Conservation (phyloP, 2,329 filamentous ascomycete genomes). For the Cadophora sp. region DNA sequence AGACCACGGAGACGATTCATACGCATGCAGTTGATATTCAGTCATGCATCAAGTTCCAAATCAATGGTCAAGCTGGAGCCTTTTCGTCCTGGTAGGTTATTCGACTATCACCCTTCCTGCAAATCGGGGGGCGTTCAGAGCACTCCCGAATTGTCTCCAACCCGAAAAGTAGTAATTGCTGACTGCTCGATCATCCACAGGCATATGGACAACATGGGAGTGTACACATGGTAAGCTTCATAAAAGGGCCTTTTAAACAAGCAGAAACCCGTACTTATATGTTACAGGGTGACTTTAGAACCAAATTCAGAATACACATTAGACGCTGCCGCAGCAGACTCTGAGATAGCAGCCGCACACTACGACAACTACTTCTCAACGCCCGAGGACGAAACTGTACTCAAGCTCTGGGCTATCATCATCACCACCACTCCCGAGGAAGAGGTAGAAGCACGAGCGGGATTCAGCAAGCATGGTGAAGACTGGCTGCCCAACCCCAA, state of each 20-base stretch:
- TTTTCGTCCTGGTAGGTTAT: slow-evolving; percentile 22
- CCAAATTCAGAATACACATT: slow-evolving; percentile 16
- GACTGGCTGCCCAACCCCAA: slow-evolving; percentile 21
- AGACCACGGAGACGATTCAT: slow-evolving; percentile 22
- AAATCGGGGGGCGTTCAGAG: background rate
- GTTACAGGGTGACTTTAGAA: slow-evolving; percentile 24
- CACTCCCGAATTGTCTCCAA: background rate
- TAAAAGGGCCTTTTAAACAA: background rate
- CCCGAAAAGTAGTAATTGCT: background rate
- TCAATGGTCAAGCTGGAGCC: slow-evolving; percentile 27
- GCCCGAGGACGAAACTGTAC: slow-evolving; percentile 16
- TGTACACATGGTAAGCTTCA: slow-evolving; percentile 20
- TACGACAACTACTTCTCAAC: slow-evolving; percentile 13
- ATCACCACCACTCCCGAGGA: slow-evolving; percentile 17
- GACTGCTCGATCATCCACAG: background rate
- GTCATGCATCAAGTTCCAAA: slow-evolving; percentile 29
- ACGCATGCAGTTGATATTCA: slow-evolving; percentile 24
- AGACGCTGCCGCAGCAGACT: background rate
- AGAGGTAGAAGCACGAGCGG: slow-evolving; percentile 17
- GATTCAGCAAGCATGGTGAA: slow-evolving; percentile 22
- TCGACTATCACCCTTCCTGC: background rate
- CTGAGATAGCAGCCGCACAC: background rate
- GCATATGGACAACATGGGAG: slow-evolving; percentile 30
- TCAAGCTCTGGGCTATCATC: slow-evolving; percentile 29
- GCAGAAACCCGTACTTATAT: background rate